phyloP scores from a whole-genome alignment of 129 eudicot species.

The Flaveria brownii region DNA sequence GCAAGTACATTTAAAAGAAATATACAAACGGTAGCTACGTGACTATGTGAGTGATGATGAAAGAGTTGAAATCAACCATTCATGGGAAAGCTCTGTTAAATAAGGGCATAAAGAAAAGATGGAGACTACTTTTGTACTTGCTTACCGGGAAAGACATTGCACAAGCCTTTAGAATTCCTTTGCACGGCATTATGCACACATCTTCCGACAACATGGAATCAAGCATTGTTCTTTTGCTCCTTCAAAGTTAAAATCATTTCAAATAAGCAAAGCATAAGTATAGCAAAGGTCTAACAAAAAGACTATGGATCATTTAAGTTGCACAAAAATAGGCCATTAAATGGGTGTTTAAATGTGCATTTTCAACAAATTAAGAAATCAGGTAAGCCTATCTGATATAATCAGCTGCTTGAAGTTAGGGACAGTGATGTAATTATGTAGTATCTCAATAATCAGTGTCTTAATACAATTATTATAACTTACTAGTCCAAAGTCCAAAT shows the following conservation, averaged over 20 bases:
- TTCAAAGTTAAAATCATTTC: conserved; percentile 30
- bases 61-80: neutral
- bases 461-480: neutral
- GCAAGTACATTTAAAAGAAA: neutral
- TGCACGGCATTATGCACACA: conserved; percentile 75
- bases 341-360: neutral
- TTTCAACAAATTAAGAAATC: neutral
- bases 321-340: neutral
- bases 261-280: conserved; percentile 5
- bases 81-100: neutral
- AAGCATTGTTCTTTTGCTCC: conserved; percentile 81
- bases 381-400: neutral
- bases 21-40: neutral
- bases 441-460: neutral
- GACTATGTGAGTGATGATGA: no score
- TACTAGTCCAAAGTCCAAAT: neutral
- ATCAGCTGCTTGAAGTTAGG: neutral
- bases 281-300: neutral
- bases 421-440: neutral
- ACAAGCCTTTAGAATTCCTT: conserved; percentile 77
- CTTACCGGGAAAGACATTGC: conserved; percentile 95
- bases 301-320: neutral
- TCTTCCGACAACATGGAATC: conserved; percentile 65
- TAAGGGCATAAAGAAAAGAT: neutral
- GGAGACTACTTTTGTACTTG: neutral